Evolutionary conservation across 257 asterid species (phyloP), one percentile per base, ranked within the genome.

Genomic region (Gynochthodes officinalis): DNA sequence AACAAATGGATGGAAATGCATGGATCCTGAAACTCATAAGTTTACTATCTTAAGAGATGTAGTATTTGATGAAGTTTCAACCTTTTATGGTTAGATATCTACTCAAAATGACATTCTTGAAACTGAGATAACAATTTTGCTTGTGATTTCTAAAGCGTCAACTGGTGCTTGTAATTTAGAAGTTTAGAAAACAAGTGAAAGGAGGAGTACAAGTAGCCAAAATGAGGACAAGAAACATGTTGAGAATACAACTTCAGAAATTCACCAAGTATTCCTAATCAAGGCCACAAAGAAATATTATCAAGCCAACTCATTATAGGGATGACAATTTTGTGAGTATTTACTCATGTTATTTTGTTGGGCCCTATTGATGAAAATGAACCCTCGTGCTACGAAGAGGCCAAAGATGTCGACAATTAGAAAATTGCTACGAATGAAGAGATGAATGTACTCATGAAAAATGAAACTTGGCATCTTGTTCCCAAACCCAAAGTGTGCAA

Each of bases 1-100:
- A 73, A 63, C 23, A 77, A 72, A 16, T n/a, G 73, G 70, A 0
- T 59, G 52, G 81, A 77, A 39, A 15, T 72, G 77, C 40, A 72
- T 72, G 74, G 77, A 72, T 72, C 74, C 66, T 0, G 19, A 77
- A 1, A 46, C 69, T 25, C 39, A 59, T 0, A 1, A 1, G 0
- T 65, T 70, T n/a, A 12, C n/a, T 16, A 53, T 66, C 49, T 77
- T 66, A 0, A 35, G 62, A 46, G 58, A 72, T 77, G 77, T 72
- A 12, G 13, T 71, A 64, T 71, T 64, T 21, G 54, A 63, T 46
- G 70, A 77, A 7, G 14, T 67, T 2, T 72, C 77, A 4, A n/a
- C 6, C 1, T 67, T 0, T 32, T 77, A 66, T 61, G 44, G 5
- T 30, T 0, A 9, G 48, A 10, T 2, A 7, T 1, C 0, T 1